Conservation (phyloP, 2,329 filamentous ascomycete genomes). For the Byssochlamys sp. region DNA sequence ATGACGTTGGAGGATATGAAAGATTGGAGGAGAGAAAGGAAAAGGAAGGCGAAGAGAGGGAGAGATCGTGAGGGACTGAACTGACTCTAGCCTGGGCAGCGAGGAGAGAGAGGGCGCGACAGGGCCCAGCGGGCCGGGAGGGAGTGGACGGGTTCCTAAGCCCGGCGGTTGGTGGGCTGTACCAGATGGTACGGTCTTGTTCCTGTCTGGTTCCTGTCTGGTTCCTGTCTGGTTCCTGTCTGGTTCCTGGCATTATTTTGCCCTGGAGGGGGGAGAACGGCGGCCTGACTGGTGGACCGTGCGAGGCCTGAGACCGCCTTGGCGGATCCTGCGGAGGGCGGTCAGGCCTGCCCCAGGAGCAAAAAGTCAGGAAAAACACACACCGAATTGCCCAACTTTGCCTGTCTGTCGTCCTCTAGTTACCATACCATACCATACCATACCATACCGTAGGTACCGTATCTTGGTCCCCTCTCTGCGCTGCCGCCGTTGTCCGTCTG, state of each 20-base stretch:
- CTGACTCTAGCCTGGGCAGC: too few relatives aligned
- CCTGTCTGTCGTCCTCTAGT: too few relatives aligned
- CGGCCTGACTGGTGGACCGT: background rate
- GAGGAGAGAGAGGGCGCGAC: background rate
- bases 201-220: background rate
- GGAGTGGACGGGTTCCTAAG: background rate
- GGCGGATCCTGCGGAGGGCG: background rate
- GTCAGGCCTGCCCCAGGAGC: background rate
- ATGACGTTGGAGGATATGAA: conserved; percentile 20
- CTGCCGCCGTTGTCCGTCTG: too few relatives aligned
- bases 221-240: background rate
- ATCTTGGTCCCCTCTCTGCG: too few relatives aligned
- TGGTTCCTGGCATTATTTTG: too few relatives aligned
- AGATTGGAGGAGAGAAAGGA: conserved; percentile 16
- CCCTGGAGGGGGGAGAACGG: background rate
- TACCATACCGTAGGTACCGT: too few relatives aligned
- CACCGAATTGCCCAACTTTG: background rate
- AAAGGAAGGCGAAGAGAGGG: conserved; percentile 11
- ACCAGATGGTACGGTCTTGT: background rate
- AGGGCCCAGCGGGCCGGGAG: background rate
- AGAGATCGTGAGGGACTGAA: background rate
- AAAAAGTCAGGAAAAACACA: background rate
- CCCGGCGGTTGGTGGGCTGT: background rate
- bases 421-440: too few relatives aligned
- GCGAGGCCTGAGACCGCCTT: background rate